Percentiles rank a stretch among this genome's conserved stretches.
These are phyloP conservation scores for Spathaspora passalidarum DNA, from an alignment of 805 yeast genomes.

Conservation along the genomic window DNA sequence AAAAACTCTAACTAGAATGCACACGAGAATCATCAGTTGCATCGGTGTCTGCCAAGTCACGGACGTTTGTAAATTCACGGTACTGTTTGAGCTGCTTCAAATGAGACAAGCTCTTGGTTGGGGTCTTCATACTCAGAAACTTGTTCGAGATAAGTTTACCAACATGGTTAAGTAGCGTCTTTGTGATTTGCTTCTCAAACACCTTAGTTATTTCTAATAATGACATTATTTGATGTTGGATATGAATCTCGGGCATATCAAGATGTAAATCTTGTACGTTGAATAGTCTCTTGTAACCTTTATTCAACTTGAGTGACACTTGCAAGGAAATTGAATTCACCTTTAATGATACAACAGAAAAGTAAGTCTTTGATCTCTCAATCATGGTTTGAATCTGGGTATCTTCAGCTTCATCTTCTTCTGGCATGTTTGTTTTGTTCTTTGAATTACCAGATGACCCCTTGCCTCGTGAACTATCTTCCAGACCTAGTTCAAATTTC, in stretches of 20 bases:
- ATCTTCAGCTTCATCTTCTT: constrained; percentile 11
- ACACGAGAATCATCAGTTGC: background rate
- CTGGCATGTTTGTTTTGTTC: constrained; percentile 3
- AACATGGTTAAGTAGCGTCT: constrained; percentile 30
- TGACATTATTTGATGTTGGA: constrained; percentile 30
- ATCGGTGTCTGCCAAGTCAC: constrained; percentile 15
- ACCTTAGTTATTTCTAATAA: constrained; percentile 32
- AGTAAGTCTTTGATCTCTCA: constrained; percentile 65
- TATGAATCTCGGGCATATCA: constrained; percentile 30
- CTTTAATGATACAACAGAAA: constrained; percentile 61
- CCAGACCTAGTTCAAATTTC: background rate
- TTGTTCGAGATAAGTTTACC: constrained; percentile 37
- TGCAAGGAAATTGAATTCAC: constrained; percentile 24
- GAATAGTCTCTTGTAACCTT: constrained; percentile 32
- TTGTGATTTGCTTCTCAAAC: constrained; percentile 29
- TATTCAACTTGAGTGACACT: constrained; percentile 33
- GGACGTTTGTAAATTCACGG: constrained; percentile 19
- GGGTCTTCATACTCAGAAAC: constrained; percentile 8
- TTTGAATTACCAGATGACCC: background rate
- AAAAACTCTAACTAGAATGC: background rate
- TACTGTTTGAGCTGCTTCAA: constrained; percentile 19
- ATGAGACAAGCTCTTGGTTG: background rate
- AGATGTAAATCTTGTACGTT: constrained; percentile 37
- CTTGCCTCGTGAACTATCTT: background rate
- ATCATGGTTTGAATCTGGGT: constrained; percentile 58